phyloP scores from a whole-genome alignment of 1,139 yeast species.

The Candida albicans region DNA sequence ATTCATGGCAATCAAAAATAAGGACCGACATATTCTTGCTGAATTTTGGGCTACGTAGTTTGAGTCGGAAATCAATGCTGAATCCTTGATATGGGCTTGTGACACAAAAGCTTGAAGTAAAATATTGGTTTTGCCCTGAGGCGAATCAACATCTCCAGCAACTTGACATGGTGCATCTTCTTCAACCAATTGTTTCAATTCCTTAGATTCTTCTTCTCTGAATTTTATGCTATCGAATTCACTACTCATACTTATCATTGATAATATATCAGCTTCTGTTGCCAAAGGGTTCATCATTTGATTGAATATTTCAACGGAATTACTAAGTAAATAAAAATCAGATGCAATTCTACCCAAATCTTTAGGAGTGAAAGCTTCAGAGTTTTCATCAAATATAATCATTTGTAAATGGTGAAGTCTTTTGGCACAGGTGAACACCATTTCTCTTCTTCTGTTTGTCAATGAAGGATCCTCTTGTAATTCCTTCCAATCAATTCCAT shows the following conservation, averaged over 20 bases:
- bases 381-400: conserved; percentile 87
- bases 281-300: conserved; percentile 81
- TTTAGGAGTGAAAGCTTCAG: conserved; percentile 78
- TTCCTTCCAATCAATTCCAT: conserved; percentile 91
- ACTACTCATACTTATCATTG: conserved; percentile 88
- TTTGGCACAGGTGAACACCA: conserved; percentile 79
- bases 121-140: conserved; percentile 86
- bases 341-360: conserved; percentile 94
- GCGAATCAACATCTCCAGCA: conserved; percentile 71
- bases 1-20: conserved; percentile 81
- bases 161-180: conserved; percentile 75
- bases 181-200: conserved; percentile 63
- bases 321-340: conserved; percentile 84
- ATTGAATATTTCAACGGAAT: conserved; percentile 86
- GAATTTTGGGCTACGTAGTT: conserved; percentile 95
- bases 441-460: conserved; percentile 67
- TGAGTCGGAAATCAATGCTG: conserved; percentile 82
- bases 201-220: conserved; percentile 83
- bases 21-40: conserved; percentile 87
- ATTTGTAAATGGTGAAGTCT: conserved; percentile 82
- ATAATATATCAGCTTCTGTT: conserved; percentile 87
- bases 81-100: conserved; percentile 66
- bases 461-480: conserved; percentile 79
- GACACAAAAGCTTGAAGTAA: conserved; percentile 88
- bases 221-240: conserved; percentile 91